Conservation (phyloP, 257 asterid genomes). For the Solanum acaule region DNA sequence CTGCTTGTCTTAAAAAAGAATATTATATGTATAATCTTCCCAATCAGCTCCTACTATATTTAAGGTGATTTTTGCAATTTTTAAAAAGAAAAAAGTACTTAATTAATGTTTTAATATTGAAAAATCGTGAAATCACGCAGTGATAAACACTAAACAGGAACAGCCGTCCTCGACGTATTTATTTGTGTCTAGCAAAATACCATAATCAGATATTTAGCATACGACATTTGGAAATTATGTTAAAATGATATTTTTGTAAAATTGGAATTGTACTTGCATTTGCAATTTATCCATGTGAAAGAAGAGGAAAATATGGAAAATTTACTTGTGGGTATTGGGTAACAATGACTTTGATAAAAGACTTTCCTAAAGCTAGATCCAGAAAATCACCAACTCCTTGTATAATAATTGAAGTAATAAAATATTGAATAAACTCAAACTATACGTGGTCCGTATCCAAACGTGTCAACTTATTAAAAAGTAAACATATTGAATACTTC, state of each 20-base stretch:
- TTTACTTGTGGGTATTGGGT: not conserved
- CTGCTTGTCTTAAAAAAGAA: not conserved
- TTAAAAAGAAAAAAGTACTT: not conserved
- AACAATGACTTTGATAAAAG: not conserved
- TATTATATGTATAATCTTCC: not conserved
- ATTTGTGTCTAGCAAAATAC: not conserved
- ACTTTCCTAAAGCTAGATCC: not conserved
- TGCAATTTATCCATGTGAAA: not conserved
- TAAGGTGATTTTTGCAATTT: not conserved
- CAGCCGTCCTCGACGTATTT: not conserved
- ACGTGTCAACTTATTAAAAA: not conserved
- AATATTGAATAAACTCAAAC: not conserved
- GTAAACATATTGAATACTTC: no score
- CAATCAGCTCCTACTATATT: not conserved
- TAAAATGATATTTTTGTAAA: not conserved
- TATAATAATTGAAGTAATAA: not conserved
- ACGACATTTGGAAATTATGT: not conserved
- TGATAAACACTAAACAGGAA: not conserved
- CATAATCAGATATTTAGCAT: not conserved
- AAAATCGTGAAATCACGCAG: fast-evolving
- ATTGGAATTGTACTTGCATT: not conserved
- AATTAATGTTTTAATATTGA: not conserved
- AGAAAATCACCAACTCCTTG: not conserved
- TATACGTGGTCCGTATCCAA: not conserved
- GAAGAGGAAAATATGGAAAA: not conserved